Evolutionary conservation across 306 rosid genomes (phyloP), one percentile per base, ranked within the genome.

Genomic region (Dalbergia oliveri): DNA sequence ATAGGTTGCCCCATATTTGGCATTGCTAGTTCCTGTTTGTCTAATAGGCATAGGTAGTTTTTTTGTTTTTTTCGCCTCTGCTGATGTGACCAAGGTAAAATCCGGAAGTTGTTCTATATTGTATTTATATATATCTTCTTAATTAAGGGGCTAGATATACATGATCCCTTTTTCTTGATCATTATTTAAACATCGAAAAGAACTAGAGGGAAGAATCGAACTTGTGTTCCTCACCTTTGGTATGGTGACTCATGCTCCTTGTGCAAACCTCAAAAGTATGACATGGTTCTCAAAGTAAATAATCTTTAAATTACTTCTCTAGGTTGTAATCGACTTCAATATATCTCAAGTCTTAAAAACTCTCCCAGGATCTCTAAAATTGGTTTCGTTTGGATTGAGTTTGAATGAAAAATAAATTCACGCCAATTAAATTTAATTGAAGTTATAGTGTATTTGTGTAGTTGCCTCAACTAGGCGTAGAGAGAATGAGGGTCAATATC

Each of bases 11-110:
- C 74, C 61, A 77, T 66, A 80, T 77, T 62, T 67, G 84, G 79
- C 44, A 65, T 83, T 75, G 7, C 57, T 69, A 41, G 35, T 86
- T 75, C 39, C 66, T 82, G 64, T 74, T 34, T 81, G 64, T 82
- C 54, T 82, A 15, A 57, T 62, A 53, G 66, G 90, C 61, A 67
- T 75, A 81, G 75, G 81, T 69, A n/a, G 14, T 37, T 78, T 33
- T 59, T 23, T 21, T 1, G 1, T 21, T 26, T 26, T 43, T 19
- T 51, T 50, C 11, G 41, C 34, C 31, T 44, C 10, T 26, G 3
- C 31, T 26, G 3, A 70, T 33, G 54, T 58, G 41, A 59, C 16
- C 16, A 1, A 21, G 12, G 8, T 1, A 54, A 67, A 41, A 21
- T 78, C 37, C 11, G 16, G 7, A 11, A 60, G 11, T 37, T 33